Percentiles rank a stretch among this genome's conserved stretches.
Evolutionary conservation across 1,284 basidiomycete genomes (phyloP).

Genomic region (Ustilago trichophora): DNA sequence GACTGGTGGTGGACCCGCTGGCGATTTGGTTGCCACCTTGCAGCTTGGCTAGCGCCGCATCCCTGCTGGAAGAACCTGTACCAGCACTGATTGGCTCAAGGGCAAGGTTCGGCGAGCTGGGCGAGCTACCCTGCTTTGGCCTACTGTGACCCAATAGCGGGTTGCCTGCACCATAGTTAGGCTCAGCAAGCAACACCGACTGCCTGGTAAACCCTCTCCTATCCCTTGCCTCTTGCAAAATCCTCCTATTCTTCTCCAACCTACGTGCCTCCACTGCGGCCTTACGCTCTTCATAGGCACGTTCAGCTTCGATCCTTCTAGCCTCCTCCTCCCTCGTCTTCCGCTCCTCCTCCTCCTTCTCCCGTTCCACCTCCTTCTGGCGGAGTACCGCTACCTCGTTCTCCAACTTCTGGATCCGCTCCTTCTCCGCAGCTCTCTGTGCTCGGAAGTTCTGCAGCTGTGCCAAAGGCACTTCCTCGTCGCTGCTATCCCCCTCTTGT

Average conservation of each 20-base stretch:
- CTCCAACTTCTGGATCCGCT: constrained; percentile 38
- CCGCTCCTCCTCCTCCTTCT: constrained; percentile 33
- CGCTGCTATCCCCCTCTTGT: constrained; percentile 47
- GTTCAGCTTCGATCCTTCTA: constrained; percentile 23
- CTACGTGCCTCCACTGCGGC: constrained; percentile 21
- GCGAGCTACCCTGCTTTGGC: constrained; percentile 14
- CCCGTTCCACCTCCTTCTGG: constrained; percentile 23
- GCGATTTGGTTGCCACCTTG: constrained; percentile 13
- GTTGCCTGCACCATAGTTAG: constrained; percentile 46
- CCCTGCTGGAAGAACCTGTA: no score
- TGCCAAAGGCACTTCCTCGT: constrained; percentile 53
- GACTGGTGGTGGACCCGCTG: constrained; percentile 7
- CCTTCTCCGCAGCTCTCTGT: constrained; percentile 25
- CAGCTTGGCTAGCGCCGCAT: constrained; percentile 15
- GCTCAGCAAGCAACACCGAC: constrained; percentile 24
- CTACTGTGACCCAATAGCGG: constrained; percentile 13
- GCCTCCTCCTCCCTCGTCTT: constrained; percentile 27
- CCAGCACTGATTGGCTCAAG: constrained; percentile 5
- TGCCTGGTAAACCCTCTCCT: constrained; percentile 32
- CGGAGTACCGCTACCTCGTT: constrained; percentile 22
- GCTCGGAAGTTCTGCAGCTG: constrained; percentile 38
- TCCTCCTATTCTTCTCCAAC: constrained; percentile 31
- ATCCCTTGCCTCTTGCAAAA: constrained; percentile 45
- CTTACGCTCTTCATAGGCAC: constrained; percentile 20
- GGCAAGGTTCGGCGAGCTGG: constrained; percentile 21